Evolutionary conservation across 1,284 basidiomycete species (phyloP).

Genomic region (Trichosporon faecale): DNA sequence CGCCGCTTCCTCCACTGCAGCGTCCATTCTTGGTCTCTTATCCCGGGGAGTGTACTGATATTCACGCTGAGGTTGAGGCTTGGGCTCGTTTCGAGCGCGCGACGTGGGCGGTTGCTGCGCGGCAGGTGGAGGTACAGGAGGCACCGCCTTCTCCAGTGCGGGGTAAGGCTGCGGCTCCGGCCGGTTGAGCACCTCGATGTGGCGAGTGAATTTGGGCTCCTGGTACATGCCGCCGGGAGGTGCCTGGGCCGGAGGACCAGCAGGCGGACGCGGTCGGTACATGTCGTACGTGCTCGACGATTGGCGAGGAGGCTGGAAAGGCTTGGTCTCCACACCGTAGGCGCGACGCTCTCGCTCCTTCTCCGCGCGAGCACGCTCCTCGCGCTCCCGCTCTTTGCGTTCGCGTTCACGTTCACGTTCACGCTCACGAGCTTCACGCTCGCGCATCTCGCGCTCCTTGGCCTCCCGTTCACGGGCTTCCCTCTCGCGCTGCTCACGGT

Average conservation of each 20-base stretch:
- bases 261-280: slow-evolving; percentile 17
- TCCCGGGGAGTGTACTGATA: slow-evolving; percentile 39
- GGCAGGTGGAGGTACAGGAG: not conserved
- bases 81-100: slow-evolving; percentile 33
- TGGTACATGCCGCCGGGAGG: slow-evolving; percentile 10
- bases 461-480: slow-evolving; percentile 14
- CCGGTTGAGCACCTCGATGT: slow-evolving; percentile 41
- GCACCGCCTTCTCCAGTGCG: not conserved
- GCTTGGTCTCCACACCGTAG: slow-evolving; percentile 26
- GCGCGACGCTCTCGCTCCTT: slow-evolving; percentile 20
- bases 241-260: not conserved
- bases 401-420: slow-evolving; percentile 15
- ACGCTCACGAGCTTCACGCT: slow-evolving; percentile 18
- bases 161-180: slow-evolving; percentile 26
- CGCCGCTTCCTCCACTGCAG: slow-evolving; percentile 43
- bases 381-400: slow-evolving; percentile 17
- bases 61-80: slow-evolving; percentile 28
- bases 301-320: slow-evolving; percentile 28
- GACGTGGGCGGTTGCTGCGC: slow-evolving; percentile 10
- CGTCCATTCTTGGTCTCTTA: slow-evolving; percentile 46
- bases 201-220: slow-evolving; percentile 29
- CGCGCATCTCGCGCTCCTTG: slow-evolving; percentile 12
- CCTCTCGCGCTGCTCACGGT: slow-evolving; percentile 19
- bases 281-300: slow-evolving; percentile 24
- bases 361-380: slow-evolving; percentile 18